phyloP scores from a whole-genome alignment of 1,284 basidiomycete genomes.

The Ustilago xerochloae region DNA sequence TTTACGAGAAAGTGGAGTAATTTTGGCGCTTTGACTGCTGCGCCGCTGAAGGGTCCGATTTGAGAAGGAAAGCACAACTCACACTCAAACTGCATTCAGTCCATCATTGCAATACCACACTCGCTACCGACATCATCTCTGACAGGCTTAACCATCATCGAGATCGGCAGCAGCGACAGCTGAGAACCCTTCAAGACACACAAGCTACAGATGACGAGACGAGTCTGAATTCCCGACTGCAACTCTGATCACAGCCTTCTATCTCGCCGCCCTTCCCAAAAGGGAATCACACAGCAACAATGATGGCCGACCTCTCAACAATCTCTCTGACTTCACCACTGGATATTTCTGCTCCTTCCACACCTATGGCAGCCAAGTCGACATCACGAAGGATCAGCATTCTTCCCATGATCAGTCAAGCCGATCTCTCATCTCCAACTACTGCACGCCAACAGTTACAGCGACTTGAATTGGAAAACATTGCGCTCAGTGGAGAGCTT shows the following conservation, averaged over 20 bases:
- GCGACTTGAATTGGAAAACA: conserved; percentile 29
- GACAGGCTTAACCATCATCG: no score
- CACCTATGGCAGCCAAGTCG: conserved; percentile 1
- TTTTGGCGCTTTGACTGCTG: neutral
- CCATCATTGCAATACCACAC: neutral
- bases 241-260: neutral
- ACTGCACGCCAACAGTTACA: conserved; percentile 2
- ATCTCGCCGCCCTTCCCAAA: no score
- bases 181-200: no score
- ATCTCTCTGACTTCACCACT: neutral
- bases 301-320: conserved; percentile 23
- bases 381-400: conserved; percentile 18
- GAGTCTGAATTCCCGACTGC: no score
- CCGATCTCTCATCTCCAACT: conserved; percentile 12
- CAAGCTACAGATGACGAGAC: no score
- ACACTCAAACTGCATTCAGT: neutral
- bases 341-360: neutral
- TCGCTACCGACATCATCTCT: neutral
- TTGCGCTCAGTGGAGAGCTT: conserved; percentile 18
- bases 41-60: neutral
- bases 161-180: no score
- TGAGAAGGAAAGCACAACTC: neutral
- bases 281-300: neutral
- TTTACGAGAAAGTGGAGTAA: conserved; percentile 1
- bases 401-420: conserved; percentile 8